Percentiles rank a stretch among this genome's conserved stretches.
phyloP scores from a whole-genome alignment of 129 eudicot genomes.

The Chrysanthemum makinoi region DNA sequence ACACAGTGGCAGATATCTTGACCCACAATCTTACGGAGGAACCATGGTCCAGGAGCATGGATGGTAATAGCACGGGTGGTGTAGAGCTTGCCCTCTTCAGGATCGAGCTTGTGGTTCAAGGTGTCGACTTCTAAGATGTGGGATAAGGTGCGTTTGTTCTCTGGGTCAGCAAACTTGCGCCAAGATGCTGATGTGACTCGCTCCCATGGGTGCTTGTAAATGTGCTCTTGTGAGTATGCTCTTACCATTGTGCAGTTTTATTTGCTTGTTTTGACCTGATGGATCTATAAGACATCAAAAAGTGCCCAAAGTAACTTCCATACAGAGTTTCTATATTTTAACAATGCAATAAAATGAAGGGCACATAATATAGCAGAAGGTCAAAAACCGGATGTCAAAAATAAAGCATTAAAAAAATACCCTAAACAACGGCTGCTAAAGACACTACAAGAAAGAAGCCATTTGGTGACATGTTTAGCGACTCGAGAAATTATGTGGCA shows the following conservation, averaged over 20 bases:
- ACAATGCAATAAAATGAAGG: not conserved
- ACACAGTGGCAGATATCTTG: conserved; percentile 98
- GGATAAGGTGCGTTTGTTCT: conserved; percentile 81
- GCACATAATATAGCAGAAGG: not conserved
- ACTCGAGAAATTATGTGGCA: no score
- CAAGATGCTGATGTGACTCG: conserved; percentile 88
- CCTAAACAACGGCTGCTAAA: not conserved
- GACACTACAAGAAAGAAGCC: no score
- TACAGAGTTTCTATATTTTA: not conserved
- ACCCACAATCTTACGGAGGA: conserved; percentile 76
- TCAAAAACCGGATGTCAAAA: not conserved
- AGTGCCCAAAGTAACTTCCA: not conserved
- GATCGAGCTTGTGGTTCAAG: conserved; percentile 74
- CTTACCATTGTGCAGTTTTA: conserved; percentile 48
- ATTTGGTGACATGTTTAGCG: no score
- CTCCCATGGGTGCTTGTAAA: conserved; percentile 87
- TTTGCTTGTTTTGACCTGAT: conserved; percentile 25
- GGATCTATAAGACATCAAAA: not conserved
- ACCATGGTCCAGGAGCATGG: conserved; percentile 99
- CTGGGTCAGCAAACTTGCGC: conserved; percentile 98
- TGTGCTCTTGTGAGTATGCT: conserved; percentile 83
- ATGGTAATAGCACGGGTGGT: conserved; percentile 90
- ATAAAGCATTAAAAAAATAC: not conserved
- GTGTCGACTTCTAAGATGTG: conserved; percentile 96
- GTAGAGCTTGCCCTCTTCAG: conserved; percentile 68